Evolutionary conservation across 768 basidiomycete species (phyloP), one percentile per base, ranked within the genome.

Genomic region (Saitozyma podzolica): DNA sequence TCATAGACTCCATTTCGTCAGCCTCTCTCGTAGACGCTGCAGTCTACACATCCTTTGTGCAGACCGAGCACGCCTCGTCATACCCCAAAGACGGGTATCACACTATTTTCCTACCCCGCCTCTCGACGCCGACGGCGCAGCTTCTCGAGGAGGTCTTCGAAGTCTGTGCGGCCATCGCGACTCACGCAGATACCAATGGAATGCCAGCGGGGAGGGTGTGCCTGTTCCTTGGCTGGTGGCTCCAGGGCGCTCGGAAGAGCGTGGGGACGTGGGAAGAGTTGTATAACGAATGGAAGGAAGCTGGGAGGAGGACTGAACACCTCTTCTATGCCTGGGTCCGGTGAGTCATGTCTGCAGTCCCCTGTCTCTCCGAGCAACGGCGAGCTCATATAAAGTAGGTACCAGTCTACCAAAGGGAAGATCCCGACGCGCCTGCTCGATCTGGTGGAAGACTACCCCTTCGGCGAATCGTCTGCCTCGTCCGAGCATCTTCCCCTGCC

Each of bases 271-370:
- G 70, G 70, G 52, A 65, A 47, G 54, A 62, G 29, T 29, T 75
- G 29, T 75, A 75, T 52, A 50, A 58, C 10, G 61, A 61, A 9
- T 75, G 73, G 73, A 51, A 49, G 50, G 19, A n/a, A 20, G 67
- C 66, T 29, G 70, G 64, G 0, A 48, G 52, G 29, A 60, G 56
- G 41, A 49, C 63, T 16, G 66, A 72, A 53, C 73, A 75, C 50
- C 48, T 74, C 2, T 63, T 72, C 29, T 63, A 57, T 16, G 73
- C 70, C 53, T 74, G 73, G 73, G 70, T 74, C 37, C 56, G 73
- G 73, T 74, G 40, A 64, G 68, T 16, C 11, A 17, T 56, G 11
- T 10, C 17, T 43, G 19, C 51, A n/a, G 29, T 14, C 17, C 16
- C 57, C 54, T 17, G 6, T 58, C 16, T 51, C 17, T 47, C 13